Percentiles rank a stretch among this genome's conserved stretches.
These are phyloP conservation scores for Lophiostoma macrostomum DNA, from an alignment of 495 filamentous ascomycete genomes.

Conservation along the genomic window DNA sequence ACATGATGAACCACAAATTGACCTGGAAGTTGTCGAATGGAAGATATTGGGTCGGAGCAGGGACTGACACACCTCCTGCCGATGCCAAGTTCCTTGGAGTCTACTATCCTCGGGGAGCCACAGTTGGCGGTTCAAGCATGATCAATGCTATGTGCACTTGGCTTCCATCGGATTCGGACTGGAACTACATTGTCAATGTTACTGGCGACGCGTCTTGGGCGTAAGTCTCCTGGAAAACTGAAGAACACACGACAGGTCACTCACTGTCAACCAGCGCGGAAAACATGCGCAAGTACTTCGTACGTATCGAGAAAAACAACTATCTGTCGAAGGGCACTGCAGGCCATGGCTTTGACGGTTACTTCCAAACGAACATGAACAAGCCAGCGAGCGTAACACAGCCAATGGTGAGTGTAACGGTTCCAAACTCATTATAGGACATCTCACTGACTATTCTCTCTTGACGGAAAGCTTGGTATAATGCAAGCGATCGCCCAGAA, in stretches of 20 bases:
- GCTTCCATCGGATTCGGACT: constrained; percentile 46
- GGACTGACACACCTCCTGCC: constrained; percentile 41
- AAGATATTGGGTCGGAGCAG: constrained; percentile 29
- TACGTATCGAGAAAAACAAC: constrained; percentile 52
- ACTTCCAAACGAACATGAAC: constrained; percentile 47
- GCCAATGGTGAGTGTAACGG: too few relatives aligned
- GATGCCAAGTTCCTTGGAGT: constrained; percentile 46
- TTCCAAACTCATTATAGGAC: too few relatives aligned
- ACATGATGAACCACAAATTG: constrained; percentile 39
- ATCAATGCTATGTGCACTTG: constrained; percentile 51
- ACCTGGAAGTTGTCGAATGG: constrained; percentile 34
- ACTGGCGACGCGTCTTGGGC: constrained; percentile 52
- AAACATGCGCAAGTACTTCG: constrained; percentile 52
- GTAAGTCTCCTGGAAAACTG: constrained; percentile 1
- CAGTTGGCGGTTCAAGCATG: constrained; percentile 50
- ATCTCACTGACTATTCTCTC: too few relatives aligned
- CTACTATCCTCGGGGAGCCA: constrained; percentile 49
- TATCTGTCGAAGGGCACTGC: constrained; percentile 45
- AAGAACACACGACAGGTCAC: neutral
- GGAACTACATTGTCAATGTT: constrained; percentile 45
- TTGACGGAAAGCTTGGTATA: too few relatives aligned
- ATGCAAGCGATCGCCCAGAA: constrained; percentile 29
- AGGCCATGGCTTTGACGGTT: constrained; percentile 61
- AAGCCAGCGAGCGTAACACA: constrained; percentile 35
- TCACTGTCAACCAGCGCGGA: constrained; percentile 22